Evolutionary conservation across 352 stramenopile species (phyloP), one percentile per base, ranked within the genome.

Genomic region (Globisporangium ultimum): DNA sequence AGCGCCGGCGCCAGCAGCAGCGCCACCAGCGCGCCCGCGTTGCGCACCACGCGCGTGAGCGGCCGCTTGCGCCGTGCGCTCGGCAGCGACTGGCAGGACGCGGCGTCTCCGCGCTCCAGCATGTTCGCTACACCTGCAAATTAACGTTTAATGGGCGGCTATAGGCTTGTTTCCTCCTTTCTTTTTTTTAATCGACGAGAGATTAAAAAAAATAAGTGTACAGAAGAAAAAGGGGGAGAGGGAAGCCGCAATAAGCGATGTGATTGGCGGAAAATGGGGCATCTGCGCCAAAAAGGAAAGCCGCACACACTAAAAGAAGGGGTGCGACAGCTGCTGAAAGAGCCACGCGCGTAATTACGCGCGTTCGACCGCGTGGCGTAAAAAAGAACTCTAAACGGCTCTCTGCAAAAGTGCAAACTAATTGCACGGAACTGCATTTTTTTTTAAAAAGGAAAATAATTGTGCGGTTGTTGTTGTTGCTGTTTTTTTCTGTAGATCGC

Each of bases 1-100:
- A 68, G 60, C 8, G 56, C 59, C 2, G 65, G 57, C n/a, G 64
- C 55, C 15, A 78, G 55, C 2, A 76, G 51, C 53, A 74, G 47
- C 22, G 55, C 22, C 14, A 55, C 36, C 6, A 66, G 59, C 34
- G 51, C 32, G 43, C 53, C 54, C 46, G 52, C 59, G 43, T 8
- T 18, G 36, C 12, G 48, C n/a, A 48, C 34, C 21, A 14, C 32
- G 38, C 32, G n/a, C 52, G 49, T 28, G 22, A 15, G 41, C 48
- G 51, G 28, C 43, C 42, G 21, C 40, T 43, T 46, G 3, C 40
- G 12, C 13, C 17, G 40, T 2, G 8, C 14, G 38, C 38, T 43
- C 11, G 11, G 38, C 40, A 2, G 40, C 40, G 40, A 45, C 40
- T 45, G 48, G 28, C 48, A 54, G 28, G 32, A 20, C 48, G 14